These are phyloP conservation scores for Penicillium silybi DNA, from an alignment of 495 filamentous ascomycete genomes.

Conservation along the genomic window DNA sequence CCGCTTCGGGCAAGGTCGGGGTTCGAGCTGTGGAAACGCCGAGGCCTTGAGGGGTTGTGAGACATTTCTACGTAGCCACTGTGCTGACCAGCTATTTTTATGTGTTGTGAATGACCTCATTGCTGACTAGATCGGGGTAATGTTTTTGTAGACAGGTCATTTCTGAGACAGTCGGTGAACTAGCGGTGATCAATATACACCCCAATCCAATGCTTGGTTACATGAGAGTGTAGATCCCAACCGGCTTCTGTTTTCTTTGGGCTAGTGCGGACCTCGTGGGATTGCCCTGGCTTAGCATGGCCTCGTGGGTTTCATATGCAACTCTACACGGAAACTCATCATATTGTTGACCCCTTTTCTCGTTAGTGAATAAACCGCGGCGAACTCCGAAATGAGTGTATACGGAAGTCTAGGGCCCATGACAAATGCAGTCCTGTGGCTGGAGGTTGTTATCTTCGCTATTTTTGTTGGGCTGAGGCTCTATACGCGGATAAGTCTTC, in stretches of 20 bases:
- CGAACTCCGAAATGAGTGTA: conserved; percentile 13
- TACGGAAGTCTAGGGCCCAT: conserved; percentile 28
- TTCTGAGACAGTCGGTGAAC: neutral
- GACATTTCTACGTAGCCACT: conserved; percentile 5
- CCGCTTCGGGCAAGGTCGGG: conserved; percentile 4
- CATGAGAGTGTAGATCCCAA: too few relatives aligned
- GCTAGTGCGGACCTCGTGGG: too few relatives aligned
- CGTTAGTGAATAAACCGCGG: too few relatives aligned
- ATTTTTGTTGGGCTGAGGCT: conserved; percentile 10
- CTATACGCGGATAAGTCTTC: conserved; percentile 22
- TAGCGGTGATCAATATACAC: too few relatives aligned
- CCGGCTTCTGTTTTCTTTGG: too few relatives aligned
- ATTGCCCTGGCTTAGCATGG: too few relatives aligned
- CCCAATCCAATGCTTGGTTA: too few relatives aligned
- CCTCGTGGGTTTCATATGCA: too few relatives aligned
- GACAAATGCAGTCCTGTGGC: conserved; percentile 25
- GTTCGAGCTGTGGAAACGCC: conserved; percentile 1
- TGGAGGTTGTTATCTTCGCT: conserved; percentile 16
- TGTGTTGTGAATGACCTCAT: neutral
- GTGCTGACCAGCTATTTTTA: neutral
- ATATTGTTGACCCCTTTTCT: too few relatives aligned
- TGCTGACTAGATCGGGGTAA: neutral
- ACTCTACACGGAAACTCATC: too few relatives aligned
- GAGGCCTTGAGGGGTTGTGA: conserved; percentile 10
- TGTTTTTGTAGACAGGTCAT: neutral